Percentiles rank a stretch among this genome's conserved stretches.
These are phyloP conservation scores for Amanita jacksonii DNA, from an alignment of 768 basidiomycete species.

Conservation along the genomic window DNA sequence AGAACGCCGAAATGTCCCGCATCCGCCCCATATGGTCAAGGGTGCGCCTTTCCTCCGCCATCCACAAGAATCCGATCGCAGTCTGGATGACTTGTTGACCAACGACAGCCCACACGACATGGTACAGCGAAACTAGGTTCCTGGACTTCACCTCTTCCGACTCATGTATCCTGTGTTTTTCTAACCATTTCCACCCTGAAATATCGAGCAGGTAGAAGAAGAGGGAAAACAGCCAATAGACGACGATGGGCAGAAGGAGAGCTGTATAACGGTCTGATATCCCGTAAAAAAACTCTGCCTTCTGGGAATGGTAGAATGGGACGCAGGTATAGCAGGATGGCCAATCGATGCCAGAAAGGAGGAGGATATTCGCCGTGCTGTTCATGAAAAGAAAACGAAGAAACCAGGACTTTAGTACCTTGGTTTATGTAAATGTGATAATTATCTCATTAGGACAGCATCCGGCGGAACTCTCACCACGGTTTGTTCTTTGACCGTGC, in stretches of 20 bases:
- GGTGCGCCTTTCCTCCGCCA: slow-evolving; percentile 34
- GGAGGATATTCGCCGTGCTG: slow-evolving; percentile 24
- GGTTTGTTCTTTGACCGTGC: no score
- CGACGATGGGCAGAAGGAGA: slow-evolving; percentile 63
- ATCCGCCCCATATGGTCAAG: slow-evolving; percentile 33
- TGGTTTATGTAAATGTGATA: no score
- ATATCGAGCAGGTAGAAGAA: slow-evolving; percentile 78
- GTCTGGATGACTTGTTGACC: slow-evolving; percentile 87
- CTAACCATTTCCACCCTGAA: slow-evolving; percentile 65
- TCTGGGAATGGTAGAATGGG: slow-evolving; percentile 49
- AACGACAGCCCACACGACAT: slow-evolving; percentile 76
- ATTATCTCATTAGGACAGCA: no score
- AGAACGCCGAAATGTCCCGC: slow-evolving; percentile 28
- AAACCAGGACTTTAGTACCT: no score
- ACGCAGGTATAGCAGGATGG: slow-evolving; percentile 26
- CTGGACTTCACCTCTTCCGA: slow-evolving; percentile 64
- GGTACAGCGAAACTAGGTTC: slow-evolving; percentile 60
- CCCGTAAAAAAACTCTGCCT: slow-evolving; percentile 36
- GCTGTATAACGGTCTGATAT: slow-evolving; percentile 67
- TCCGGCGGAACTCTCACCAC: no score
- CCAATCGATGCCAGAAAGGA: slow-evolving; percentile 23
- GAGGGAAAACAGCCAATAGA: slow-evolving; percentile 78
- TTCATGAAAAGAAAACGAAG: no score
- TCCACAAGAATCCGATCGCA: slow-evolving; percentile 54
- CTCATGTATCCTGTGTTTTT: slow-evolving; percentile 83